Evolutionary conservation across 495 filamentous ascomycete genomes (phyloP).

Genomic region (Podospora tetraspora): DNA sequence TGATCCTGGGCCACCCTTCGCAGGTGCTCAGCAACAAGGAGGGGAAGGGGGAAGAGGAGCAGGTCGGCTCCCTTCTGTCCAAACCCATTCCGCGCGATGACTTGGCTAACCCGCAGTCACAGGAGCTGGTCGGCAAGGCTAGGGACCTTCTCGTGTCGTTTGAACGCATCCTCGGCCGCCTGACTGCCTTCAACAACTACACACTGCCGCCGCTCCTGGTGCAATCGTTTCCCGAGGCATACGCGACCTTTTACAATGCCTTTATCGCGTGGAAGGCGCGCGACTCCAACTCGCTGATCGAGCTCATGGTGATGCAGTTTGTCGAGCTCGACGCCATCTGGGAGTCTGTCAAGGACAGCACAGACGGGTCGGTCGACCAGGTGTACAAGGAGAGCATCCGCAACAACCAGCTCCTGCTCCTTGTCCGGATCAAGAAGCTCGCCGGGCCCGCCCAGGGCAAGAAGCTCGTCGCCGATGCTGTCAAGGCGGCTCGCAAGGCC

Average conservation of each 20-base stretch:
- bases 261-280: slow-evolving; percentile 94
- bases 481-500: slow-evolving; percentile 71
- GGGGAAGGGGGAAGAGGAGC: slow-evolving; percentile 66
- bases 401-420: slow-evolving; percentile 84
- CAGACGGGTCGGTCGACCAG: slow-evolving; percentile 73
- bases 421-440: slow-evolving; percentile 84
- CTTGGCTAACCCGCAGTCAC: slow-evolving; percentile 52
- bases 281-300: slow-evolving; percentile 81
- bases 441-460: slow-evolving; percentile 78
- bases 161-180: slow-evolving; percentile 64
- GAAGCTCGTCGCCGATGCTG: slow-evolving; percentile 73
- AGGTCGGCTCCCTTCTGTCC: slow-evolving; percentile 47
- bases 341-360: slow-evolving; percentile 91
- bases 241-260: slow-evolving; percentile 80
- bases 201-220: slow-evolving; percentile 55
- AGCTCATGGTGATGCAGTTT: slow-evolving; percentile 94
- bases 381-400: slow-evolving; percentile 91
- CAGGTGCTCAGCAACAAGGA: slow-evolving; percentile 82
- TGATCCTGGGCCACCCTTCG: slow-evolving; percentile 88
- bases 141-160: slow-evolving; percentile 78
- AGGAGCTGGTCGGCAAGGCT: slow-evolving; percentile 83
- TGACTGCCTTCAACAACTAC: slow-evolving; percentile 48
- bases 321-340: slow-evolving; percentile 93
- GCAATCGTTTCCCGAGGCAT: slow-evolving; percentile 60
- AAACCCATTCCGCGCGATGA: slow-evolving; percentile 46